Evolutionary conservation across 2,329 filamentous ascomycete genomes (phyloP).

Genomic region (Alternaria brassicicola): DNA sequence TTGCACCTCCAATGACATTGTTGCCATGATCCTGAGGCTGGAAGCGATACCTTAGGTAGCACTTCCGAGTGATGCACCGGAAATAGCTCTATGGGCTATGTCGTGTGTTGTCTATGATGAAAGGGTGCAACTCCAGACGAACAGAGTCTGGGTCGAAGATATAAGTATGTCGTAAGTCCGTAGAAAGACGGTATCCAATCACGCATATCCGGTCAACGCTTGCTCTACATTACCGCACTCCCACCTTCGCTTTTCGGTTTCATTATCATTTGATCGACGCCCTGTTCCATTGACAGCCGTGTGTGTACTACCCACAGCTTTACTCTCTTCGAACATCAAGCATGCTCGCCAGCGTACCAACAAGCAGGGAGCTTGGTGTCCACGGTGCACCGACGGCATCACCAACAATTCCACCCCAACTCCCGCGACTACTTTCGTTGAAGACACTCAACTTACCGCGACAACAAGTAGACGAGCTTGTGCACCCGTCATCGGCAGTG

Average conservation of each 20-base stretch:
- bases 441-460: slow-evolving; percentile 31
- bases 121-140: slow-evolving; percentile 3
- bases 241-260: not conserved
- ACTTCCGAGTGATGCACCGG: slow-evolving; percentile 7
- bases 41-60: slow-evolving; percentile 15
- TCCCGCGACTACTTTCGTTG: slow-evolving; percentile 26
- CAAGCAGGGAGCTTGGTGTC: slow-evolving; percentile 4
- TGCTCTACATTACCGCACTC: slow-evolving; percentile 10
- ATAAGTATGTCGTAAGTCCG: slow-evolving; percentile 26
- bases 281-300: not conserved
- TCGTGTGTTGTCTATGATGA: not conserved
- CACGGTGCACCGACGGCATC: slow-evolving; percentile 6
- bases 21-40: slow-evolving; percentile 17
- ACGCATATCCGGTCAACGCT: slow-evolving; percentile 7
- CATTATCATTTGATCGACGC: not conserved
- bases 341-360: slow-evolving; percentile 23
- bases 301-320: not conserved
- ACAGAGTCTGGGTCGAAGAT: slow-evolving; percentile 3
- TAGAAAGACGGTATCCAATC: slow-evolving; percentile 4
- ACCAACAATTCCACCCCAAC: slow-evolving; percentile 14
- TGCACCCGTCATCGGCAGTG: slow-evolving; percentile 24
- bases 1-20: slow-evolving; percentile 4
- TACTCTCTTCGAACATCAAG: not conserved
- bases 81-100: slow-evolving; percentile 17
- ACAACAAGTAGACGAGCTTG: slow-evolving; percentile 24